These are phyloP conservation scores for Pistacia atlantica DNA, from an alignment of 345 rosid species.

Conservation along the genomic window DNA sequence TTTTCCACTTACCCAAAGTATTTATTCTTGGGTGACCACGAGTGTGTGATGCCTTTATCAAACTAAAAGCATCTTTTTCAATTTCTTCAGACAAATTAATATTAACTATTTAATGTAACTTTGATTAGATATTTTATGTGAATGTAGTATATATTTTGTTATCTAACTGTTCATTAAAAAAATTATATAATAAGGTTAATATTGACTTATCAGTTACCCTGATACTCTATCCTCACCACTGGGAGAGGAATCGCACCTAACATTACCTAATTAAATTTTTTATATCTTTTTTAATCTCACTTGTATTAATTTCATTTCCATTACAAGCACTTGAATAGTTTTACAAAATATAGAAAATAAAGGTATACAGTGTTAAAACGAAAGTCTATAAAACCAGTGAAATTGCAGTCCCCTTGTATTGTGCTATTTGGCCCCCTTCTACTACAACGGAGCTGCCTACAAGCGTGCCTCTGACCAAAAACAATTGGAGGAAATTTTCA, in stretches of 20 bases:
- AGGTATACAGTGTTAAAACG: background rate
- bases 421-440: no score
- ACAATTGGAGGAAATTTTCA: constrained; percentile 26
- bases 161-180: no score
- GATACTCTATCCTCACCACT: no score
- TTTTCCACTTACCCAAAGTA: no score
- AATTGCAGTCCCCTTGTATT: background rate
- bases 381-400: background rate
- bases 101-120: no score
- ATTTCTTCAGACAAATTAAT: background rate
- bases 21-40: background rate
- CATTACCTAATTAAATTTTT: background rate
- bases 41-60: background rate
- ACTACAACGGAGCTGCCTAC: constrained; percentile 1
- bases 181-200: no score
- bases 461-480: constrained; percentile 4
- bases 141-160: no score
- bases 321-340: no score
- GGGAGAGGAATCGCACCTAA: background rate
- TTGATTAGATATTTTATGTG: no score
- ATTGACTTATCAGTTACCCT: no score
- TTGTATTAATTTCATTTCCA: no score
- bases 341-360: background rate
- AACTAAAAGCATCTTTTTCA: background rate
- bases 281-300: background rate